Evolutionary conservation across 805 yeast genomes (phyloP), one percentile per base, ranked within the genome.

Genomic region (Saccharomycopsis sp.): DNA sequence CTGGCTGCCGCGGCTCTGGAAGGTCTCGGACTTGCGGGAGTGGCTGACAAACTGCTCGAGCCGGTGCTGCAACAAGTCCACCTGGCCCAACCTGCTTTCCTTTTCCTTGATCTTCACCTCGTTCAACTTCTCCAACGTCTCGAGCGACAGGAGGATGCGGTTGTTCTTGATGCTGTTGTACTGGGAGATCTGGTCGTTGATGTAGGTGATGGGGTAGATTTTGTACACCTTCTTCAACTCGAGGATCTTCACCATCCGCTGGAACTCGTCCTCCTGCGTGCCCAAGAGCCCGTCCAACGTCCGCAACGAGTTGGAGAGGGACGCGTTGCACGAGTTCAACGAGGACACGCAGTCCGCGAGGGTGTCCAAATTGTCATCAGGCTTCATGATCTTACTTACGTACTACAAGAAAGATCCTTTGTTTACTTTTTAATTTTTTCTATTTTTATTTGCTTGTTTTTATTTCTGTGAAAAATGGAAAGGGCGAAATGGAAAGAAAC

Each of bases 111-210:
- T 5, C n/a, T 46, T 46, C 34, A 46, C 12, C 4, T 41, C 45
- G 8, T 40, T 39, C 26, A 47, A 39, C 26, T 39, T 42, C 21
- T 43, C 48, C 18, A 44, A 29, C 19, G 40, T 46, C 22, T 35
- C 50, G 26, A 42, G 31, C 46, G 44, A 35, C 41, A 32, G 43
- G 36, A 47, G 26, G n/a, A 47, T 47, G 19, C 34, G 20, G 17
- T 41, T 37, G 30, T 44, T 44, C 22, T 47, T 44, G 13, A 44
- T 41, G 23, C 30, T 29, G 33, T 47, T 47, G 22, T 43, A 47
- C 15, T 44, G 36, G n/a, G 41, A 32, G 30, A 47, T 44, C 31
- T 47, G 48, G 9, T 41, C 43, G 34, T 47, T 47, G 7, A 47
- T 33, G 22, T 41, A 38, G 2, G 36, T 36, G 13, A 47, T 41